Evolutionary conservation across 1,139 yeast species (phyloP).

Genomic region (Geotrichum restrictum): DNA sequence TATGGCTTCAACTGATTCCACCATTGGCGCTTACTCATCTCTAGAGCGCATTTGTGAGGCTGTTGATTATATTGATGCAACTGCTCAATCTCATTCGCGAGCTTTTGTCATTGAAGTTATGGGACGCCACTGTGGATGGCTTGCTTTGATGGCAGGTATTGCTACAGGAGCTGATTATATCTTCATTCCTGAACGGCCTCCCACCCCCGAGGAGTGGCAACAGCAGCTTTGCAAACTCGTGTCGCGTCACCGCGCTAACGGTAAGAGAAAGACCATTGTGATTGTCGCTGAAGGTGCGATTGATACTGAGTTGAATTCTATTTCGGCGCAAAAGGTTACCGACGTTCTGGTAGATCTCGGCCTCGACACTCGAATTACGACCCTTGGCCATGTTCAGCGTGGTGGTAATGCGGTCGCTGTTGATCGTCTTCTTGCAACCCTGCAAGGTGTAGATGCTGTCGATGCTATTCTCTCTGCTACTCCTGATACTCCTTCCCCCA

Average conservation of each 20-base stretch:
- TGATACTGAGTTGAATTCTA: constrained; percentile 74
- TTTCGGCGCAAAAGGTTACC: constrained; percentile 74
- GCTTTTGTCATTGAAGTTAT: constrained; percentile 97
- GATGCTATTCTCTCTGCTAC: constrained; percentile 84
- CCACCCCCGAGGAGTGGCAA: constrained; percentile 62
- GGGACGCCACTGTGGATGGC: constrained; percentile 99
- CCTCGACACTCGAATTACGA: constrained; percentile 89
- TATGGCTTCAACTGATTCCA: constrained; percentile 93
- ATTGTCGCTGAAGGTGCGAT: constrained; percentile 98
- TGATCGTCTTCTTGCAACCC: constrained; percentile 84
- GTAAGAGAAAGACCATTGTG: constrained; percentile 90
- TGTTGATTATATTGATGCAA: constrained; percentile 93
- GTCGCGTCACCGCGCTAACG: constrained; percentile 72
- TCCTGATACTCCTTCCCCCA: constrained; percentile 90
- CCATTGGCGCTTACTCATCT: constrained; percentile 94
- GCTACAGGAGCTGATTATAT: constrained; percentile 94
- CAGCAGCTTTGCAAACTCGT: constrained; percentile 60
- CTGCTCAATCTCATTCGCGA: constrained; percentile 94
- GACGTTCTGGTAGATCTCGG: constrained; percentile 77
- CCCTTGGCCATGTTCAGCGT: constrained; percentile 95
- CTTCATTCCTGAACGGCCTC: constrained; percentile 88
- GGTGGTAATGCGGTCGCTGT: constrained; percentile 97
- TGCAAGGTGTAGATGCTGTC: constrained; percentile 97
- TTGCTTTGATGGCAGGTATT: constrained; percentile 92
- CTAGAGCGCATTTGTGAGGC: constrained; percentile 89